Evolutionary conservation across 2,329 filamentous ascomycete genomes (phyloP).

Genomic region (Fusarium sp.): DNA sequence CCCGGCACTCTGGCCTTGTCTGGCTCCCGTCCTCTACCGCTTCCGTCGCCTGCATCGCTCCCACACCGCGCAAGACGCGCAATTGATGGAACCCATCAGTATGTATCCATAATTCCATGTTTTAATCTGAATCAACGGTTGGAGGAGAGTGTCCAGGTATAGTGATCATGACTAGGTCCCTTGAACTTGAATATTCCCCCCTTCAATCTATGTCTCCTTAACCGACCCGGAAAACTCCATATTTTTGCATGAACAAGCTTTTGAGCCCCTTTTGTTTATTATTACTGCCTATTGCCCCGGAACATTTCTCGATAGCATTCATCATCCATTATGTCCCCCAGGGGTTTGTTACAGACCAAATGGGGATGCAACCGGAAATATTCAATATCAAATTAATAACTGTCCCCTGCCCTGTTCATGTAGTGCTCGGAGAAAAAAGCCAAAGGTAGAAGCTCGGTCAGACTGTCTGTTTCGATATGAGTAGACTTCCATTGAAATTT

Average conservation of each 20-base stretch:
- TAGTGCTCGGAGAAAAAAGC: conserved; percentile 12
- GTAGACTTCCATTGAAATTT: background rate
- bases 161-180: background rate
- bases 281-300: conserved; percentile 8
- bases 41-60: background rate
- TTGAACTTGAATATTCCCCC: conserved; percentile 1
- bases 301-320: background rate
- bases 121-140: conserved; percentile 16
- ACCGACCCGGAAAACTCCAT: conserved; percentile 16
- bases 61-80: conserved; percentile 7
- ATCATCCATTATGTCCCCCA: background rate
- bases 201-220: conserved; percentile 16
- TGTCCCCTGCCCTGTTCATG: conserved; percentile 1
- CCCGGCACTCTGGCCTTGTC: background rate
- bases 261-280: conserved; percentile 19
- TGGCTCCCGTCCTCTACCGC: conserved; percentile 13
- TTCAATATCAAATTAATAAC: background rate
- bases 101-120: background rate
- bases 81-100: conserved; percentile 14
- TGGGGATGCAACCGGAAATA: conserved; percentile 11
- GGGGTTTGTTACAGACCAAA: conserved; percentile 17
- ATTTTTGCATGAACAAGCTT: conserved; percentile 29
- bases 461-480: background rate
- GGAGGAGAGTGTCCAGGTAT: background rate
- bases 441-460: conserved; percentile 1